Conservation (phyloP, 2,329 filamentous ascomycete genomes). For the Fusarium sp. region DNA sequence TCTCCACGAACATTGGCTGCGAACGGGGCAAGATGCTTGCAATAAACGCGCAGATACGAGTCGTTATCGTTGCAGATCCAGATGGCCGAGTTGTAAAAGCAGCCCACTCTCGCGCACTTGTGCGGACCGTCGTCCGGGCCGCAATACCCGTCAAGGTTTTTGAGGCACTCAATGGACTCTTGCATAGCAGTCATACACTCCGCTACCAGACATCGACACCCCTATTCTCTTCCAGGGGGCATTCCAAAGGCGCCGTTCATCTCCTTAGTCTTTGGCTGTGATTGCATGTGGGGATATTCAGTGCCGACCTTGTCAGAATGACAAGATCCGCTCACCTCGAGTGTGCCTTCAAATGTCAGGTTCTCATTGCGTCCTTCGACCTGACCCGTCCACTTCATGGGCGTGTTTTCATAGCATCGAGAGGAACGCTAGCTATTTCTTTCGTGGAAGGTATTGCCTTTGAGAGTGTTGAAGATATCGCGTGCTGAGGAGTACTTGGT, state of each 20-base stretch:
- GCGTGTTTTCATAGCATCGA: constrained; percentile 2
- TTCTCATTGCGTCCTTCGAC: constrained; percentile 1
- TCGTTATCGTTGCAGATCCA: constrained; percentile 23
- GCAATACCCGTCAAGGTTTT: background rate
- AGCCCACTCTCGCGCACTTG: constrained; percentile 17
- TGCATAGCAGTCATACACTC: too few relatives aligned
- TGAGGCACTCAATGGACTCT: constrained; percentile 10
- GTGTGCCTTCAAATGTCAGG: constrained; percentile 4
- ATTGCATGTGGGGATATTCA: background rate
- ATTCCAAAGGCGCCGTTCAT: background rate
- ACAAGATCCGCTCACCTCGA: background rate
- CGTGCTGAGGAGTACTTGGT: accelerated
- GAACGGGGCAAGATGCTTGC: constrained; percentile 7
- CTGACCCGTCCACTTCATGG: constrained; percentile 13
- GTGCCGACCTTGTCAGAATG: background rate
- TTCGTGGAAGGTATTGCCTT: background rate
- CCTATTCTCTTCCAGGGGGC: too few relatives aligned
- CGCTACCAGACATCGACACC: too few relatives aligned
- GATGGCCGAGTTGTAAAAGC: constrained; percentile 19
- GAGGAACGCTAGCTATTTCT: background rate
- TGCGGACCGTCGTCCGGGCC: constrained; percentile 7
- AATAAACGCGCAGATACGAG: constrained; percentile 4
- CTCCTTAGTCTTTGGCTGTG: background rate
- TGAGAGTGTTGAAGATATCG: background rate
- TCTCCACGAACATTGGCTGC: constrained; percentile 7